A percentile compares a stretch with the other conserved stretches of the same genome.
These are phyloP conservation scores for Senecio squalidus DNA, from an alignment of 140 eudicot genomes.

Conservation along the genomic window DNA sequence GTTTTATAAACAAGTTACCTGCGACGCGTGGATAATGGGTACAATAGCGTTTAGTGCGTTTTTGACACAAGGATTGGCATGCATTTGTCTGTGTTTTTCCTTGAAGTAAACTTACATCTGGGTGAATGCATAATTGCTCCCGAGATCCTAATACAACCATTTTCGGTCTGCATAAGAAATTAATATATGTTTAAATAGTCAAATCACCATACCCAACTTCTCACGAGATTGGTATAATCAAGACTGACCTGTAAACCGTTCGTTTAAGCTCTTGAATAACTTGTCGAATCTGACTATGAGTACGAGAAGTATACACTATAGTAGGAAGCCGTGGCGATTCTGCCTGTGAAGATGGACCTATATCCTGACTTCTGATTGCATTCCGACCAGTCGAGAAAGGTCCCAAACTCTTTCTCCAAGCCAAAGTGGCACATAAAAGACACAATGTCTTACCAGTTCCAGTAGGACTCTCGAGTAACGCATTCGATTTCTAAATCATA, in stretches of 20 bases:
- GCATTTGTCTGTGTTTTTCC: conserved; percentile 95
- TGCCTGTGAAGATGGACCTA: conserved; percentile 34
- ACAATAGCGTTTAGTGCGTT: conserved; percentile 65
- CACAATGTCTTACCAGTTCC: conserved; percentile 99
- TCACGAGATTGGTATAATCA: conserved; percentile 4
- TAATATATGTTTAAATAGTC: conserved; percentile 6
- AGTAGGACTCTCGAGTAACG: conserved; percentile 89
- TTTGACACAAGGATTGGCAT: conserved; percentile 72
- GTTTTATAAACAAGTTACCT: conserved; percentile 31
- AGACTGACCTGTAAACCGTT: conserved; percentile 77
- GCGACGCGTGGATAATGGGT: conserved; percentile 66
- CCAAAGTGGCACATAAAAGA: conserved; percentile 94
- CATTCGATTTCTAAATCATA: conserved; percentile 54
- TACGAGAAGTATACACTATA: conserved; percentile 88
- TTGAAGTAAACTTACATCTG: conserved; percentile 69
- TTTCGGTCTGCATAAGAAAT: conserved; percentile 73
- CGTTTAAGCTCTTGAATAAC: conserved; percentile 88
- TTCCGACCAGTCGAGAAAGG: conserved; percentile 48
- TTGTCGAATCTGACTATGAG: conserved; percentile 96
- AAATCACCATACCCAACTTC: neutral
- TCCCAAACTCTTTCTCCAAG: conserved; percentile 96
- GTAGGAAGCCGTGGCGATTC: conserved; percentile 55
- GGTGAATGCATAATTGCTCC: conserved; percentile 93
- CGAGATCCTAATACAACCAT: conserved; percentile 98
- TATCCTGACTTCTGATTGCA: conserved; percentile 31